Base-by-base conservation (phyloP, 345 rosid genomes). In the Populus pruinosa region DNA sequence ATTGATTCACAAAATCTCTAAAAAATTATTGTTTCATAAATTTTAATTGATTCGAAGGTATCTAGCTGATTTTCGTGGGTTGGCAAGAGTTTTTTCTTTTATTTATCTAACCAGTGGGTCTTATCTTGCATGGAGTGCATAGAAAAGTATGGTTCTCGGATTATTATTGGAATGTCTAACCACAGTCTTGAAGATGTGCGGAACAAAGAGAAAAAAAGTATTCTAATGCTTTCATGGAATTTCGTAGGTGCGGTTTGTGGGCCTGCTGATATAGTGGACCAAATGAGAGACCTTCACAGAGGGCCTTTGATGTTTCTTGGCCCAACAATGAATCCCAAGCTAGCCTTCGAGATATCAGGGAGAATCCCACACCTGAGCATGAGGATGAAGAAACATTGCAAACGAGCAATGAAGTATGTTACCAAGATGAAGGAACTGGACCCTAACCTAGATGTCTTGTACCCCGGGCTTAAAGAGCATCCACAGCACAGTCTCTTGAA, bases 271-370 rank as follows among this genome's bases (percentile, higher is more conserved):
- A 82, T 92, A 21, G 93, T 96, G 88, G 91, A 89, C 85, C 88
- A 90, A 23, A 93, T 96, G 99, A 96, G 93, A 97, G 99, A 92
- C 76, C 92, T 91, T 8, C 94, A 87, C 77, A 93, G 90, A 64
- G 99, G 99, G n/a, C 21, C 95, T 7, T 61, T 93, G 25, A 92
- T 96, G 99, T 88, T 96, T 13, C 77, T 96, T 0, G 99, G 99
- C 25, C 99, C 99, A 55, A 96, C 99, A 38, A 96, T 96, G 99
- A 96, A 96, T 61, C 87, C 99, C 16, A 96, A 96, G 78, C 93
- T 93, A 13, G 99, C 99, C 6, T 93, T 90, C 50, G 98, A 93
- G 73, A 83, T 96, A 3, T 91, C 98, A 0, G 97, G 90, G 71
- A 85, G 99, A 38, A 82, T 93, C 49, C 99, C 99, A 70, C 98